phyloP scores from a whole-genome alignment of 148 eudicot genomes.

The Rhododendron vialii region DNA sequence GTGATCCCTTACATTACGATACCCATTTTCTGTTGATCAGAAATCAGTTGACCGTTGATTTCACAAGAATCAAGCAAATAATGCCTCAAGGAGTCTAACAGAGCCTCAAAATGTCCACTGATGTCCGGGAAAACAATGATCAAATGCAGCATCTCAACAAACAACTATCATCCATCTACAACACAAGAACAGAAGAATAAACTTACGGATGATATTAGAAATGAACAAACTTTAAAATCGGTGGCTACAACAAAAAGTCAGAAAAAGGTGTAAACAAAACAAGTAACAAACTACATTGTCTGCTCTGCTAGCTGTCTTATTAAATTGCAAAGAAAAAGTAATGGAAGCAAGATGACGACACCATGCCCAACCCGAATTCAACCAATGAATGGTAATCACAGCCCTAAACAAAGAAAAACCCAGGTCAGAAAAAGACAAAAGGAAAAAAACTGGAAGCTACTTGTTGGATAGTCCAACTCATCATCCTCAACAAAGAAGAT shows the following conservation, averaged over 20 bases:
- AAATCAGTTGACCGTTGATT: background rate
- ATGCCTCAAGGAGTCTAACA: background rate
- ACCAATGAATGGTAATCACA: slow-evolving; percentile 46
- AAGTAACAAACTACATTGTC: background rate
- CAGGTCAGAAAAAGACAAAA: background rate
- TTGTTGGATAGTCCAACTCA: background rate
- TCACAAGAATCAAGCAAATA: slow-evolving; percentile 5
- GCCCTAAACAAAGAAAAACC: slow-evolving; percentile 53
- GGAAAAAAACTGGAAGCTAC: background rate
- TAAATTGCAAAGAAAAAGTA: background rate
- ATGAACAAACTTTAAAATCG: background rate
- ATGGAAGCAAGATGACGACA: slow-evolving; percentile 21
- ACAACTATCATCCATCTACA: slow-evolving; percentile 80
- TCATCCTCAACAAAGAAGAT: background rate
- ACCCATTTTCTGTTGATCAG: background rate
- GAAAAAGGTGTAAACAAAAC: background rate
- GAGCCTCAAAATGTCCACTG: slow-evolving; percentile 21
- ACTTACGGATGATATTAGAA: slow-evolving; percentile 22
- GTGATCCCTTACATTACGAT: slow-evolving; percentile 1
- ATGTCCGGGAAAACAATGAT: slow-evolving; percentile 36
- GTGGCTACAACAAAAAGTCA: background rate
- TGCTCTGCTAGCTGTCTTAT: background rate
- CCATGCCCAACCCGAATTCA: slow-evolving; percentile 34
- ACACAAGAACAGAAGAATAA: slow-evolving; percentile 24
- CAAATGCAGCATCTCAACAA: slow-evolving; percentile 42